Base-by-base conservation (phyloP, 177 flowering plant species). In the Vitis hybrid region DNA sequence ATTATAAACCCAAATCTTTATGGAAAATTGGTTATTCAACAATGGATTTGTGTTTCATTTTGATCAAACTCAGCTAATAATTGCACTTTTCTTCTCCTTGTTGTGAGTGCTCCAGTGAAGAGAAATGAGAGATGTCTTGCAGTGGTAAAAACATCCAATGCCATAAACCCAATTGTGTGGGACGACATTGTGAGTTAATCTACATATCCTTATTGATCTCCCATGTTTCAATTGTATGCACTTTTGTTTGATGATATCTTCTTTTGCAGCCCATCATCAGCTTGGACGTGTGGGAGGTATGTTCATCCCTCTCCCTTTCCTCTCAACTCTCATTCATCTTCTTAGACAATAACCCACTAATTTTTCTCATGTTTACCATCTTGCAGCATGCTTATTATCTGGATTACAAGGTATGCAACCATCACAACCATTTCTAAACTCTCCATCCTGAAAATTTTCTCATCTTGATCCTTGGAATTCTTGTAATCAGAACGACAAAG, bases 211-310 rank as follows among this genome's bases (percentile, higher is more conserved):
- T 8, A 13, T 59, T 18, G 45, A 9, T 56, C 45, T n/a, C 30
- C 19, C 59, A 11, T 45, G 18, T 11, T 55, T 66, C 8, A 7
- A 39, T 21, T 50, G 15, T 60, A 6, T 70, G 32, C 2, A 13
- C 39, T 13, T 11, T 68, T 23, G 4, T 51, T 26, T 69, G 55
- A 67, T 68, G 50, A 67, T 65, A 21, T 70, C 15, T 74, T 72
- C 61, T 76, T 56, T 45, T 85, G 89, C 93, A 94, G 98, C 98
- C 97, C 15, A 80, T 94, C 62, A 76, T 88, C 79, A 48, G 82
- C 80, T 79, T 94, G 81, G 97, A 91, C 77, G 61, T 90, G 91
- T 94, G 97, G 98, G 98, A 94, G 89, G 98, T 94, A 83, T 67
- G 75, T 60, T 18, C 15, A 17, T 17, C 15, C 13, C 11, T 9